Evolutionary conservation across 1,139 yeast genomes (phyloP).

Genomic region (Kluyveromyces marxianus): DNA sequence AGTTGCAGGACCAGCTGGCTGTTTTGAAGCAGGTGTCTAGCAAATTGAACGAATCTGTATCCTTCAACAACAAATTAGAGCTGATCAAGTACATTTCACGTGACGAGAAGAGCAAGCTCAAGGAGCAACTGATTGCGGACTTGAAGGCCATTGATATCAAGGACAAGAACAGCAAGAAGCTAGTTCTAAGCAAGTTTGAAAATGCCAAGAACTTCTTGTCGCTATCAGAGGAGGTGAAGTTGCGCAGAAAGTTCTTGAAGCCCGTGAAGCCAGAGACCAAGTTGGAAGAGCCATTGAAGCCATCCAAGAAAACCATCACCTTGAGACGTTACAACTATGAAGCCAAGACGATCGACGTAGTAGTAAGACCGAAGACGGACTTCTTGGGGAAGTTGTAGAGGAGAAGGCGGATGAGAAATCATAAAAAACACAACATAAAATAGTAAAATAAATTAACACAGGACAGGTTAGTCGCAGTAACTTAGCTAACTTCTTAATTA

Average conservation of each 20-base stretch:
- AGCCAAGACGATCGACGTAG: constrained; percentile 36
- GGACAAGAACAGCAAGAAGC: constrained; percentile 29
- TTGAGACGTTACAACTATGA: constrained; percentile 46
- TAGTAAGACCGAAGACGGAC: constrained; percentile 34
- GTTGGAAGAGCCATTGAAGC: constrained; percentile 21
- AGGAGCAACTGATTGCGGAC: constrained; percentile 26
- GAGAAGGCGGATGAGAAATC: too few relatives aligned
- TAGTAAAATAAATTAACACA: too few relatives aligned
- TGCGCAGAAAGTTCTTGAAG: constrained; percentile 37
- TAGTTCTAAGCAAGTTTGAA: constrained; percentile 31
- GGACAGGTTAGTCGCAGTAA: too few relatives aligned
- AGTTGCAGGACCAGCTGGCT: constrained; percentile 26
- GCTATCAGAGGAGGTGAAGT: constrained; percentile 33
- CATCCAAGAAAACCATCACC: constrained; percentile 32
- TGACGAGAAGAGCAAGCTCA: constrained; percentile 32
- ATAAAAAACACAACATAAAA: too few relatives aligned
- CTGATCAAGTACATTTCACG: constrained; percentile 32
- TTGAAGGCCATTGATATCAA: constrained; percentile 21
- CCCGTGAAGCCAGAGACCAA: constrained; percentile 34
- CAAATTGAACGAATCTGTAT: constrained; percentile 17
- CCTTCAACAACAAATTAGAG: constrained; percentile 36
- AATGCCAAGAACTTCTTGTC: constrained; percentile 34
- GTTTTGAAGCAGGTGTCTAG: constrained; percentile 23
- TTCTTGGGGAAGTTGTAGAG: constrained; percentile 24
- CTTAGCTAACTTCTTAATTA: too few relatives aligned